These are phyloP conservation scores for Nepenthes gracilis DNA, from an alignment of 148 eudicot genomes.

Conservation along the genomic window DNA sequence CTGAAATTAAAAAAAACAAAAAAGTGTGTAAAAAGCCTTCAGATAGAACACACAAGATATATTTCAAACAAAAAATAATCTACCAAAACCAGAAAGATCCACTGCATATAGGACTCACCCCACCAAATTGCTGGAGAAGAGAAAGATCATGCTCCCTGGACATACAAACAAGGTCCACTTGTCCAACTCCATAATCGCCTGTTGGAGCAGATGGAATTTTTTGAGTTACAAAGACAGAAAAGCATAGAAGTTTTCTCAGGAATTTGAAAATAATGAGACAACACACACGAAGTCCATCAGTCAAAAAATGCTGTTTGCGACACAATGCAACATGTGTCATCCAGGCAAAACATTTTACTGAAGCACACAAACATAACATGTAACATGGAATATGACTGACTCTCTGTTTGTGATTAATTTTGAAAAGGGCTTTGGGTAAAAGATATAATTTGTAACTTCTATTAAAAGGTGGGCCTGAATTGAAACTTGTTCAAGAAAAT, in stretches of 20 bases:
- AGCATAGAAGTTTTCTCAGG: not conserved
- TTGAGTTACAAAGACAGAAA: slow-evolving; percentile 19
- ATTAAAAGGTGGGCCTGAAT: too few species aligned
- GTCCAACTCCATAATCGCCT: slow-evolving; percentile 45
- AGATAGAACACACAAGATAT: not conserved
- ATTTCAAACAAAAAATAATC: not conserved
- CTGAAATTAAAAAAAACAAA: slow-evolving; percentile 19
- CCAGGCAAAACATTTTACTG: too few species aligned
- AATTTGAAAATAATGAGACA: not conserved
- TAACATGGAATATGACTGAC: too few species aligned
- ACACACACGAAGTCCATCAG: not conserved
- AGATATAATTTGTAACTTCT: too few species aligned
- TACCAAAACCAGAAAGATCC: not conserved
- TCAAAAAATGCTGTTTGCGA: not conserved
- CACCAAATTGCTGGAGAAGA: slow-evolving; percentile 50
- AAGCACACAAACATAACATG: too few species aligned
- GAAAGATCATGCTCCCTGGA: slow-evolving; percentile 70
- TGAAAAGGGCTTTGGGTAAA: too few species aligned
- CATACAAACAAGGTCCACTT: slow-evolving; percentile 52
- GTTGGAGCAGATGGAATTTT: slow-evolving; percentile 20
- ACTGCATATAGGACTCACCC: slow-evolving; percentile 33
- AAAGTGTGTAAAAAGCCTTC: not conserved
- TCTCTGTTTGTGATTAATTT: too few species aligned
- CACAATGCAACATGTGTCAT: too few species aligned
- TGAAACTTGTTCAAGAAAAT: too few species aligned